Percentiles rank a stretch among this genome's conserved stretches.
phyloP scores from a whole-genome alignment of 495 filamentous ascomycete genomes.

The Acidiella bohemica region DNA sequence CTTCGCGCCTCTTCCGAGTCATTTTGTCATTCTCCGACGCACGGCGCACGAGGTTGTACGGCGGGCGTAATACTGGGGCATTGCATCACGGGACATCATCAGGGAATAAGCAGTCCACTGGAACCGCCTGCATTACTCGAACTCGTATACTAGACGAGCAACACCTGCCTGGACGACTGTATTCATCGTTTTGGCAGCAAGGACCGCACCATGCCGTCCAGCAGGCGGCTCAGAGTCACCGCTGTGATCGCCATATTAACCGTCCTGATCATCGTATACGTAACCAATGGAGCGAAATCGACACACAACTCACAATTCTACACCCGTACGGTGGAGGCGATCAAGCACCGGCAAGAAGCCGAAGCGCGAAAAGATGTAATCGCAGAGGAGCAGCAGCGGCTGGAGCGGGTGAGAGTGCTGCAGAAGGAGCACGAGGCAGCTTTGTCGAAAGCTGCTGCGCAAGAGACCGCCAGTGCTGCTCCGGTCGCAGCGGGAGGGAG shows the following conservation, averaged over 20 bases:
- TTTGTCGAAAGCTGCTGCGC: slow-evolving; percentile 3
- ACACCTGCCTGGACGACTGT: too few species aligned
- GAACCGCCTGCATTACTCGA: too few species aligned
- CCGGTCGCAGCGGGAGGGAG: slow-evolving; percentile 3
- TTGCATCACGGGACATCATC: too few species aligned
- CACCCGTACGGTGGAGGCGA: slow-evolving; percentile 39
- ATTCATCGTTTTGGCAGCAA: too few species aligned
- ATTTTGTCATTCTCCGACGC: too few species aligned
- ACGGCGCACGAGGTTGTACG: too few species aligned
- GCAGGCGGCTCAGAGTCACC: slow-evolving; percentile 49
- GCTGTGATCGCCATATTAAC: slow-evolving; percentile 43
- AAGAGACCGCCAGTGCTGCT: slow-evolving; percentile 13
- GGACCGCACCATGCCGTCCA: slow-evolving; percentile 62
- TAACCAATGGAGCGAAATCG: slow-evolving; percentile 34
- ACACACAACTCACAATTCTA: slow-evolving; percentile 39
- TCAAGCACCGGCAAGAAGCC: slow-evolving; percentile 27
- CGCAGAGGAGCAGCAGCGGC: slow-evolving; percentile 22
- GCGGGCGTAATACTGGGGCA: too few species aligned
- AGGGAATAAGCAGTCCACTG: too few species aligned
- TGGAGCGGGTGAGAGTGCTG: slow-evolving; percentile 13
- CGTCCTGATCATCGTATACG: slow-evolving; percentile 48
- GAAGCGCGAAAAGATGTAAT: slow-evolving; percentile 26
- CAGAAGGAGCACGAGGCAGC: slow-evolving; percentile 16
- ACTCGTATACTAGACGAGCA: too few species aligned
- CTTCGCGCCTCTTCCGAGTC: too few species aligned